phyloP scores from a whole-genome alignment of 208 protist genomes.

The Trichomonas tenax region DNA sequence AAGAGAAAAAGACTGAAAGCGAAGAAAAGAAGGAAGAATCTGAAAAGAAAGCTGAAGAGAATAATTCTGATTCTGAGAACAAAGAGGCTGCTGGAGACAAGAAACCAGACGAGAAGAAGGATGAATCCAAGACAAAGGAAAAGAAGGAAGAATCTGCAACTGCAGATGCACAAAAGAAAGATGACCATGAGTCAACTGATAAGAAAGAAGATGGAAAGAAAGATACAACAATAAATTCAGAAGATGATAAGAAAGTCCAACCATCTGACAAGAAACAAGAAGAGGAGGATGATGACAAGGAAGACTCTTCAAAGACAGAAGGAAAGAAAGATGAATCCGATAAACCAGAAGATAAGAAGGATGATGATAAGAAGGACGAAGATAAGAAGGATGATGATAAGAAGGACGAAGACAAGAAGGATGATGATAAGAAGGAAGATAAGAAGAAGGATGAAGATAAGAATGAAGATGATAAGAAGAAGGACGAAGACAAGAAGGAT shows the following conservation, averaged over 20 bases:
- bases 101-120: neutral
- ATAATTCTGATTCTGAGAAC: neutral
- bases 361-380: constrained; percentile 7
- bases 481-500: neutral
- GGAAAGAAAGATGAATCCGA: too few relatives aligned
- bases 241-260: too few relatives aligned
- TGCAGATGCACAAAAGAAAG: too few relatives aligned
- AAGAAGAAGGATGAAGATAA: neutral
- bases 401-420: neutral
- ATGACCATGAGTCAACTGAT: too few relatives aligned
- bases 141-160: too few relatives aligned
- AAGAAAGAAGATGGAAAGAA: too few relatives aligned
- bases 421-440: neutral
- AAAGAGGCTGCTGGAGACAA: neutral
- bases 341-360: neutral
- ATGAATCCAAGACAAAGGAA: too few relatives aligned
- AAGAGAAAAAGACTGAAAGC: neutral
- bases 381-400: neutral
- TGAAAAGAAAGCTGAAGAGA: neutral
- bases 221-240: too few relatives aligned
- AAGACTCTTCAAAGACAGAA: too few relatives aligned
- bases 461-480: neutral
- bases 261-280: too few relatives aligned
- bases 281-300: too few relatives aligned
- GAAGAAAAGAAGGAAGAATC: neutral